Evolutionary conservation across 139 green algal genomes (phyloP), one percentile per base, ranked within the genome.

Genomic region (Micromonas commoda): DNA sequence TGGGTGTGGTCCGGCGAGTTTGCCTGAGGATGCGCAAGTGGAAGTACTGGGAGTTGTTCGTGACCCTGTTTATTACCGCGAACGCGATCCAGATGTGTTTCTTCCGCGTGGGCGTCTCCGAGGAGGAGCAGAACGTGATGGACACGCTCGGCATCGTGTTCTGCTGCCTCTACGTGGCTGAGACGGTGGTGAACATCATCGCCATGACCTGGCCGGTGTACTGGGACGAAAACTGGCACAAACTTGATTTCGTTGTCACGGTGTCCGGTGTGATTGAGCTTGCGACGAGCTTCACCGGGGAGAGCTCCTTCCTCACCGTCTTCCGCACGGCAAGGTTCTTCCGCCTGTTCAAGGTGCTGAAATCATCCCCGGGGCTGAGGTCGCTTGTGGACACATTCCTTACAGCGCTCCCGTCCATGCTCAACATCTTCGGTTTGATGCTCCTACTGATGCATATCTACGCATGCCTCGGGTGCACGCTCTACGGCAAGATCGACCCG

Each of bases 221-320:
- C 64, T 73, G 73, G 52, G 32, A 70, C 45, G 31, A 51, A 52
- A 51, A 20, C 26, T 82, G 77, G 77, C 64, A 82, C 37, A 71
- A 66, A 37, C 70, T 82, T 71, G 77, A 82, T 34, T 82, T 82
- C 37, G 29, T 82, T 5, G 73, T 82, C 51, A 60, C 73, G 9
- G 13, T 71, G 20, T 57, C 29, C 5, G 64, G 65, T 13, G 24
- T 70, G 16, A 39, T 61, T 6, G 77, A 64, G 1, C n/a, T 79
- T 21, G 26, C 64, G 19, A 33, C 26, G 26, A 39, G n/a, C 16
- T 51, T 13, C 3, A 33, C 38, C 4, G n/a, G 4, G 64, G 16
- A 33, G 28, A 9, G n/a, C n/a, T 4, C 13, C 28, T 23, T 71
- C n/a, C 4, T 71, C 26, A 33, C 26, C 26, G 32, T 51, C 16